Percentiles rank a stretch among this genome's conserved stretches.
Conservation (phyloP, 805 yeast genomes). For the Starmerella stigmatis region DNA sequence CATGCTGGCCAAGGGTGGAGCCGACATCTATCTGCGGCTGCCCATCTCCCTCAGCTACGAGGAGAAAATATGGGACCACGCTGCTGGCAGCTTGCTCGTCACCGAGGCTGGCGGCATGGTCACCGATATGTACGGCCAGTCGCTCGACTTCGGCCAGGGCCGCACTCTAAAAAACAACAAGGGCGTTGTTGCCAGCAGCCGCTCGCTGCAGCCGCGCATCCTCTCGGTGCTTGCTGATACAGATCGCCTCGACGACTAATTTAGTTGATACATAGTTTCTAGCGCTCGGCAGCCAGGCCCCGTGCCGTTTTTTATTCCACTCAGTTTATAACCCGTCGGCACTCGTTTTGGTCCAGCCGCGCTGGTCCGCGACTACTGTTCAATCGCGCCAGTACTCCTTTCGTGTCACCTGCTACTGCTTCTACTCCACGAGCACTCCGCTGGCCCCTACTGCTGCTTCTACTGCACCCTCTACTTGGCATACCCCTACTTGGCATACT, state of each 20-base stretch:
- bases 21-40: conserved; percentile 80
- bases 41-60: conserved; percentile 68
- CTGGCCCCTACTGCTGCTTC: too few species aligned
- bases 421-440: too few species aligned
- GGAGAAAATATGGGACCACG: conserved; percentile 98
- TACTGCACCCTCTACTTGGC: too few species aligned
- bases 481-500: too few species aligned
- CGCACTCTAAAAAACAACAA: conserved; percentile 60
- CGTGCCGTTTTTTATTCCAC: too few species aligned
- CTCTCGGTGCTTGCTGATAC: conserved; percentile 14
- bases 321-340: too few species aligned
- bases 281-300: too few species aligned
- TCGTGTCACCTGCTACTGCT: too few species aligned
- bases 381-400: too few species aligned
- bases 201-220: conserved; percentile 14
- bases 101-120: conserved; percentile 88
- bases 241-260: conserved; percentile 5
- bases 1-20: conserved; percentile 78
- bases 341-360: too few species aligned
- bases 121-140: conserved; percentile 67
- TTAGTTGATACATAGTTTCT: too few species aligned
- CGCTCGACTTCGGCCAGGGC: conserved; percentile 76
- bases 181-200: conserved; percentile 71
- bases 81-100: conserved; percentile 83
- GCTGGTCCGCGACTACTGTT: too few species aligned